Evolutionary conservation across 2,329 filamentous ascomycete genomes (phyloP).

Genomic region (Botrytis aclada): DNA sequence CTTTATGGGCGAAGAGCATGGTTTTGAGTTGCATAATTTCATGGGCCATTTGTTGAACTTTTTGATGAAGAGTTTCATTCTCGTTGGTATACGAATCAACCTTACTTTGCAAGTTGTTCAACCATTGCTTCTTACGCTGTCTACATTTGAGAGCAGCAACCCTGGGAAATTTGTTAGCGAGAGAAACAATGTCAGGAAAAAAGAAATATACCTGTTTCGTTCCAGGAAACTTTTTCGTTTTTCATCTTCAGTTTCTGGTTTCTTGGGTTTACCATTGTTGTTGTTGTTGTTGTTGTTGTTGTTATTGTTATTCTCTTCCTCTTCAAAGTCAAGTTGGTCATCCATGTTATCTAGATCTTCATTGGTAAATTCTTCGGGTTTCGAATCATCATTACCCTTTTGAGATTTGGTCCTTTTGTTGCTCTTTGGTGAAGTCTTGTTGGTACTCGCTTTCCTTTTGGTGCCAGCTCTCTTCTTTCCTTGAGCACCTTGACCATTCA

Average conservation of each 20-base stretch:
- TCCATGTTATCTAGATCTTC: slow-evolving; percentile 5
- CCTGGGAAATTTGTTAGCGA: slow-evolving; percentile 46
- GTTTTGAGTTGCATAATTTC: slow-evolving; percentile 96
- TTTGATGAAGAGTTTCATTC: slow-evolving; percentile 81
- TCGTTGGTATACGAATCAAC: slow-evolving; percentile 90
- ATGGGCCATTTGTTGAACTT: slow-evolving; percentile 80
- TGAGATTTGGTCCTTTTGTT: not conserved
- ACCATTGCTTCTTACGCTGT: slow-evolving; percentile 98
- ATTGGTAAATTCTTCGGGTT: slow-evolving; percentile 7
- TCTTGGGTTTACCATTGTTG: slow-evolving; percentile 56
- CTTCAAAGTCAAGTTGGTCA: slow-evolving; percentile 45
- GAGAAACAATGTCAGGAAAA: not conserved
- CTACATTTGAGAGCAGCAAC: slow-evolving; percentile 95
- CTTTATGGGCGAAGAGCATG: slow-evolving; percentile 87
- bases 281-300: slow-evolving; percentile 58
- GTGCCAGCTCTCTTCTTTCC: not conserved
- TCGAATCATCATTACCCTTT: not conserved
- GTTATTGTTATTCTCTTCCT: slow-evolving; percentile 55
- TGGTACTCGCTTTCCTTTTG: not conserved
- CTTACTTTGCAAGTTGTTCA: slow-evolving; percentile 89
- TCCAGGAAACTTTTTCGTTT: slow-evolving; percentile 98
- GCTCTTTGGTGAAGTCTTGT: not conserved
- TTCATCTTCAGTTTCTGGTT: slow-evolving; percentile 92
- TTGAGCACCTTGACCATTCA: slow-evolving; percentile 2
- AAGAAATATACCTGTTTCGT: slow-evolving; percentile 72